Evolutionary conservation across 2,329 filamentous ascomycete genomes (phyloP).

Genomic region (Penicillium brevicompactum): DNA sequence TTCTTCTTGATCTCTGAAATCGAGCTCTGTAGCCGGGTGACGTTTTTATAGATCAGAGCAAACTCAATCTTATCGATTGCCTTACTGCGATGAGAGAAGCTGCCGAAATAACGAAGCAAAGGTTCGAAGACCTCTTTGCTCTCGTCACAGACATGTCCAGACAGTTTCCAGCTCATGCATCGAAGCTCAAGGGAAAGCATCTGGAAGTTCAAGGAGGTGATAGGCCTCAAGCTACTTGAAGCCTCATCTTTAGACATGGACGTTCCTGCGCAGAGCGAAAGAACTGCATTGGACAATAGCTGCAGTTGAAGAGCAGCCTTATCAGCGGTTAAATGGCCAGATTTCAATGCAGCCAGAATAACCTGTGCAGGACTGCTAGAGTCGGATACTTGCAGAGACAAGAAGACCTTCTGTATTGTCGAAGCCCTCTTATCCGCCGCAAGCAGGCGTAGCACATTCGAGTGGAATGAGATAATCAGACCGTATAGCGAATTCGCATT

Average conservation of each 20-base stretch:
- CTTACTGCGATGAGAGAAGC: slow-evolving; percentile 37
- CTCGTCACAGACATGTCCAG: slow-evolving; percentile 44
- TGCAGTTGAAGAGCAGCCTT: slow-evolving; percentile 49
- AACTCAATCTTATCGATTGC: slow-evolving; percentile 42
- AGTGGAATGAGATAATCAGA: slow-evolving; percentile 43
- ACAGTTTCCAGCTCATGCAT: slow-evolving; percentile 45
- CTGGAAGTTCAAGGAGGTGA: slow-evolving; percentile 40
- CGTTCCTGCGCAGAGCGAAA: slow-evolving; percentile 34
- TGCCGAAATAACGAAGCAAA: slow-evolving; percentile 42
- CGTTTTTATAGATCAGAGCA: slow-evolving; percentile 36
- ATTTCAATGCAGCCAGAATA: slow-evolving; percentile 41
- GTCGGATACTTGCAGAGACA: slow-evolving; percentile 36
- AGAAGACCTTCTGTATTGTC: slow-evolving; percentile 34
- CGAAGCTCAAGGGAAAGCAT: slow-evolving; percentile 46
- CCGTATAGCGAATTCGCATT: slow-evolving; percentile 30
- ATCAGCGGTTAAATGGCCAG: slow-evolving; percentile 37
- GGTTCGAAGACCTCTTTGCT: slow-evolving; percentile 47
- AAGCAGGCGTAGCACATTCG: slow-evolving; percentile 43
- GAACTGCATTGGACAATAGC: slow-evolving; percentile 43
- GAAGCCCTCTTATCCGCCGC: slow-evolving; percentile 35
- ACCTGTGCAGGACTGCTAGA: slow-evolving; percentile 43
- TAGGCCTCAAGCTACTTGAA: slow-evolving; percentile 28
- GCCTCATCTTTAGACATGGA: slow-evolving; percentile 17
- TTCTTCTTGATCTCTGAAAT: slow-evolving; percentile 32
- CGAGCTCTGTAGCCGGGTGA: slow-evolving; percentile 37